Conservation (phyloP, 768 basidiomycete genomes). For the Tulasnella sp. region DNA sequence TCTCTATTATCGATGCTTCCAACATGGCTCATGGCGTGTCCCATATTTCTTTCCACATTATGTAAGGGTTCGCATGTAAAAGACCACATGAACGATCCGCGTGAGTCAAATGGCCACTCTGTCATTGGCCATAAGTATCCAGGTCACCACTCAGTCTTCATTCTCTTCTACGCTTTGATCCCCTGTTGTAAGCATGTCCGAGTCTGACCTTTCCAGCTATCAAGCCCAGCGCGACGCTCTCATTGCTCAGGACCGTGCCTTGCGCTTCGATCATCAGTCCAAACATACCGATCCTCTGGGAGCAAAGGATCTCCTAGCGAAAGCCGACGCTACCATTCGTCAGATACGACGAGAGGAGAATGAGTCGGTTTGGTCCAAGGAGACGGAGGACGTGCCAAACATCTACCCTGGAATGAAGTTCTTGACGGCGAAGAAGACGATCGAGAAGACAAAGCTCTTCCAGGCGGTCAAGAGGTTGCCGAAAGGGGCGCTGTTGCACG, state of each 20-base stretch:
- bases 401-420: conserved; percentile 73
- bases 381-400: conserved; percentile 43
- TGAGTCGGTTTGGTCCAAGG: conserved; percentile 44
- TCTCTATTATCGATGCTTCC: background rate
- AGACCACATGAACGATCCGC: too few relatives aligned
- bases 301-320: conserved; percentile 28
- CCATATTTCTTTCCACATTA: too few relatives aligned
- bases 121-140: too few relatives aligned
- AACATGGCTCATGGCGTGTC: conserved; percentile 6
- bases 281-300: conserved; percentile 19
- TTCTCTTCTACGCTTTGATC: too few relatives aligned
- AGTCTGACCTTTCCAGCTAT: background rate
- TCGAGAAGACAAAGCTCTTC: conserved; percentile 51
- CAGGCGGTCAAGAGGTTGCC: conserved; percentile 64
- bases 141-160: too few relatives aligned
- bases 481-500: conserved; percentile 65
- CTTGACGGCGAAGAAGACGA: conserved; percentile 51
- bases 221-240: conserved; percentile 22
- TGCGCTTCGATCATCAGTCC: conserved; percentile 37
- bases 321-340: conserved; percentile 49
- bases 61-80: too few relatives aligned
- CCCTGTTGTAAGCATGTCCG: too few relatives aligned
- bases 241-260: conserved; percentile 35
- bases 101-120: too few relatives aligned
- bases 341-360: conserved; percentile 45